A percentile compares a stretch with the other conserved stretches of the same genome.
phyloP scores from a whole-genome alignment of 1,284 basidiomycete species.

The Marasmius tenuissimus region DNA sequence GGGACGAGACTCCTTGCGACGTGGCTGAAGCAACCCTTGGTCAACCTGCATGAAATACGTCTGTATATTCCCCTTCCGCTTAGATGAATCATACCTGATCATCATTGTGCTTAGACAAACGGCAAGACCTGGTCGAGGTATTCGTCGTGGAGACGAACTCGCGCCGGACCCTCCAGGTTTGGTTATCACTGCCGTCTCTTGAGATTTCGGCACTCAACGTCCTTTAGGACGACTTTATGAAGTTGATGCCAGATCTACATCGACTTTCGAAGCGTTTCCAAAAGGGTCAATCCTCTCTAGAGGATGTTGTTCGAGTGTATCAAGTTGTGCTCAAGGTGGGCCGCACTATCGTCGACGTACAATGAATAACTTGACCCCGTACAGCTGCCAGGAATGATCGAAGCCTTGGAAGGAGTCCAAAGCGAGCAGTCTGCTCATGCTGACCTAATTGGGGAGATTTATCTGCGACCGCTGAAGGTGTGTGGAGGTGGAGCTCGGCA shows the following conservation, averaged over 20 bases:
- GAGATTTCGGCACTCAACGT: constrained; percentile 3
- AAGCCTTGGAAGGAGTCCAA: constrained; percentile 55
- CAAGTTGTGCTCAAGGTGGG: constrained; percentile 72
- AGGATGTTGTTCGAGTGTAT: constrained; percentile 96
- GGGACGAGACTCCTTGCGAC: constrained; percentile 88
- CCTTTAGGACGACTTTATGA: constrained; percentile 79
- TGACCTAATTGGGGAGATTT: constrained; percentile 66
- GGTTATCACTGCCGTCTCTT: constrained; percentile 11
- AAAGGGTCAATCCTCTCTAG: constrained; percentile 80
- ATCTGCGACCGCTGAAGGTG: constrained; percentile 64
- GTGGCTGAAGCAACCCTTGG: constrained; percentile 96
- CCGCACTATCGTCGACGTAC: not conserved
- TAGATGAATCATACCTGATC: constrained; percentile 5
- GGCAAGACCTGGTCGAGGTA: constrained; percentile 86
- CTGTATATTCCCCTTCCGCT: constrained; percentile 30
- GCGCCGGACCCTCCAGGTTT: constrained; percentile 73
- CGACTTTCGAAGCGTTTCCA: constrained; percentile 94
- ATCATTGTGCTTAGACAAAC: constrained; percentile 51
- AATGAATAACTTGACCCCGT: not conserved
- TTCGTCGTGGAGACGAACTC: constrained; percentile 82
- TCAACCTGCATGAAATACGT: constrained; percentile 94
- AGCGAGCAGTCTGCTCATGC: constrained; percentile 47
- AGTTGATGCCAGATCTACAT: constrained; percentile 92
- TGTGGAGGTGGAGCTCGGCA: constrained; percentile 14
- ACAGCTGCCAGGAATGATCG: constrained; percentile 78